Conservation (phyloP, 2,329 filamentous ascomycete species). For the Neofusicoccum kwambonambiense region DNA sequence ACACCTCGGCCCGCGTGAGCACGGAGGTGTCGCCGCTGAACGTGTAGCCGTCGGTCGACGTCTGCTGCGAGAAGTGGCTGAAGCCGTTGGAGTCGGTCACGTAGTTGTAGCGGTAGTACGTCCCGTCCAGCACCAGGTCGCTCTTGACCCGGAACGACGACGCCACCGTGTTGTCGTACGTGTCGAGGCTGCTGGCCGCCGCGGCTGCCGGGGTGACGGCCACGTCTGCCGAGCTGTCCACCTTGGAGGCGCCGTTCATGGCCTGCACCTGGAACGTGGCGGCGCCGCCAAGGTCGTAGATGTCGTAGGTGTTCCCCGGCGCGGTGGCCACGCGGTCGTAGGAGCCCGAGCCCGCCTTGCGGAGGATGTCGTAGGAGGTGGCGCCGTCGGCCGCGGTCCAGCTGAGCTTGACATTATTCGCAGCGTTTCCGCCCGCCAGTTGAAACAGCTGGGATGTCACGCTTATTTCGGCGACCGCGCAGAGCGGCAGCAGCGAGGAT, state of each 20-base stretch:
- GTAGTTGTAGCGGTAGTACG: conserved; percentile 25
- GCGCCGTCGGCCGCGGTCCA: conserved; percentile 20
- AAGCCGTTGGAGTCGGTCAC: conserved; percentile 20
- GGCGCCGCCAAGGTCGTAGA: conserved; percentile 18
- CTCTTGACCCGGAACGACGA: conserved; percentile 18
- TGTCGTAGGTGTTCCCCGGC: conserved; percentile 19
- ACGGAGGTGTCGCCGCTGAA: conserved; percentile 23
- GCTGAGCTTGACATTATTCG: conserved; percentile 23
- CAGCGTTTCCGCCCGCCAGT: conserved; percentile 18
- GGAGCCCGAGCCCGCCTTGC: conserved; percentile 12
- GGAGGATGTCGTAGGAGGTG: conserved; percentile 19
- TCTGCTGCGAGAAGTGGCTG: conserved; percentile 23
- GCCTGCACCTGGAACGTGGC: conserved; percentile 18
- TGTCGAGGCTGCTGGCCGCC: conserved; percentile 18
- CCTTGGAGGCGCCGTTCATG: not conserved
- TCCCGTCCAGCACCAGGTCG: conserved; percentile 1
- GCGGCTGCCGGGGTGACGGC: conserved; percentile 15
- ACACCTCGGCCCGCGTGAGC: not conserved
- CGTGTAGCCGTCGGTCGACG: conserved; percentile 22
- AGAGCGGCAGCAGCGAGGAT: not conserved
- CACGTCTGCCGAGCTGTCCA: conserved; percentile 18
- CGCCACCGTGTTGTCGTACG: conserved; percentile 22
- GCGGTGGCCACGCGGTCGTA: conserved; percentile 19
- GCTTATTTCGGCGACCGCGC: conserved; percentile 18
- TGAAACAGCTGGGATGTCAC: conserved; percentile 23